Conservation (phyloP, 768 basidiomycete species). For the Psilocybe azurescens region DNA sequence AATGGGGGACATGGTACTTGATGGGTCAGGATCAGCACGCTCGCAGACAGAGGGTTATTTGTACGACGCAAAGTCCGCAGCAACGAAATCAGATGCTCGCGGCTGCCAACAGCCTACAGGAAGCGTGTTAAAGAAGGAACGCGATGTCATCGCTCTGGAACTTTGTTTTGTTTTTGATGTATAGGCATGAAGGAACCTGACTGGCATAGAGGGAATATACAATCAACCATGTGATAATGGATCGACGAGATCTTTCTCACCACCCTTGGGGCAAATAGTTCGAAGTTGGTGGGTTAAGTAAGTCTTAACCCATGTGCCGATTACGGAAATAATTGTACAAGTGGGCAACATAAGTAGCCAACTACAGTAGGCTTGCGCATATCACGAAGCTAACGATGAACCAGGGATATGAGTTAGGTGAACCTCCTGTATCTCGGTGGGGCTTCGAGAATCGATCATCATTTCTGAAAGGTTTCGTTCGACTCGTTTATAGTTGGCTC, state of each 20-base stretch:
- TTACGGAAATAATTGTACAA: too few species aligned
- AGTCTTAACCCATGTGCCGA: too few species aligned
- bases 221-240: constrained; percentile 16
- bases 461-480: too few species aligned
- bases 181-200: background rate
- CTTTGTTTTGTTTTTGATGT: background rate
- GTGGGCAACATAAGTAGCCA: too few species aligned
- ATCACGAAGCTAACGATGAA: too few species aligned
- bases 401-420: too few species aligned
- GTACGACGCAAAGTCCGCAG: background rate
- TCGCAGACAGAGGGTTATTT: background rate
- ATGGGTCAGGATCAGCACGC: background rate
- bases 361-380: too few species aligned
- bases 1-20: constrained; percentile 12
- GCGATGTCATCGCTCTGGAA: background rate
- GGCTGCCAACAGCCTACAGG: background rate
- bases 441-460: too few species aligned
- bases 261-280: background rate
- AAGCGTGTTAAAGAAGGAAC: background rate
- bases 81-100: background rate
- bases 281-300: too few species aligned
- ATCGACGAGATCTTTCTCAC: background rate
- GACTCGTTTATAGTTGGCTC: too few species aligned
- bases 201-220: background rate
- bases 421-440: too few species aligned